Evolutionary conservation across 108 stramenopile genomes (phyloP).

Genomic region (Skeletonema tropicum): DNA sequence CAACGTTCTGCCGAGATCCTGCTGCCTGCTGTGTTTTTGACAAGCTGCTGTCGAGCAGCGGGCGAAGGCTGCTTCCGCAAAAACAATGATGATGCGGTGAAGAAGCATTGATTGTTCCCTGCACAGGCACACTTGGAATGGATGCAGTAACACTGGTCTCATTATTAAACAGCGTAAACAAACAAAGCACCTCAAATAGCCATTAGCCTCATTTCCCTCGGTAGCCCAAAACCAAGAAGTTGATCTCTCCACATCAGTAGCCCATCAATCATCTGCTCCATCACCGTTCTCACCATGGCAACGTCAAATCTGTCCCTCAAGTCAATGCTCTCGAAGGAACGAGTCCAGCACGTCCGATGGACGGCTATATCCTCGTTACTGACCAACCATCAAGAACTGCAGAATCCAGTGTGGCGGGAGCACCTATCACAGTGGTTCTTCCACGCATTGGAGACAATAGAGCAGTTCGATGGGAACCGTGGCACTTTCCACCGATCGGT

Average conservation of each 20-base stretch:
- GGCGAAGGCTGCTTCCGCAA: background rate
- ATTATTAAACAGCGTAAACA: no score
- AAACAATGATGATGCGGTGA: background rate
- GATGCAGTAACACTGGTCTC: no score
- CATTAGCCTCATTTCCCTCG: background rate
- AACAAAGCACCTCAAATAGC: no score
- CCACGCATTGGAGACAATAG: slow-evolving; percentile 4
- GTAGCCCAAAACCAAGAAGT: background rate
- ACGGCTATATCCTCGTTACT: background rate
- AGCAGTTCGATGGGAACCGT: background rate
- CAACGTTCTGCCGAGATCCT: background rate
- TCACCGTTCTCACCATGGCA: background rate
- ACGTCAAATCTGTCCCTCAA: slow-evolving; percentile 6
- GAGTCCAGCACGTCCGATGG: slow-evolving; percentile 1
- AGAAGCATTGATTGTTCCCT: no score
- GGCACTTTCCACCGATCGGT: background rate
- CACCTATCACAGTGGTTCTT: background rate
- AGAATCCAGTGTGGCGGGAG: slow-evolving; percentile 1
- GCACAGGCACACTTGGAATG: no score
- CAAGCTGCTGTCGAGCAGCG: background rate
- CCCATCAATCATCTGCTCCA: background rate
- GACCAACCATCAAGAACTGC: background rate
- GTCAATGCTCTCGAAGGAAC: slow-evolving; percentile 5
- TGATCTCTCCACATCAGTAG: background rate
- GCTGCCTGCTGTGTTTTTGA: background rate